phyloP scores from a whole-genome alignment of 2,329 filamentous ascomycete species.

The Stagonosporopsis chrysanthemi region DNA sequence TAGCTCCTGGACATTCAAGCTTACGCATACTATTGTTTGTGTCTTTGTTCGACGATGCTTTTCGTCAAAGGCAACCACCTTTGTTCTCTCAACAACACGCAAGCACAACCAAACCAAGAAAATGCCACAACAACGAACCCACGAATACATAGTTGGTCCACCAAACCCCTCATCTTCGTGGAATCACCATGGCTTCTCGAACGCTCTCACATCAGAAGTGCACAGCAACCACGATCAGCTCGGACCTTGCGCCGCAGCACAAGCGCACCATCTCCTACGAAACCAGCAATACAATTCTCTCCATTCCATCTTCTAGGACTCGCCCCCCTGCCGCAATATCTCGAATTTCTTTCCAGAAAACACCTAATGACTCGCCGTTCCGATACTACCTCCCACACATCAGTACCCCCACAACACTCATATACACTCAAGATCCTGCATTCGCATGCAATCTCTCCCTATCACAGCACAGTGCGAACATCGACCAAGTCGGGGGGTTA shows the following conservation, averaged over 20 bases:
- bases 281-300: slow-evolving; percentile 5
- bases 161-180: neutral
- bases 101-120: neutral
- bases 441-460: neutral
- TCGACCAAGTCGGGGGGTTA: neutral
- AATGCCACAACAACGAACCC: neutral
- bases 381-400: slow-evolving; percentile 6
- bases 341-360: neutral
- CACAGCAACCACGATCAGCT: neutral
- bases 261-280: neutral
- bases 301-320: slow-evolving; percentile 26
- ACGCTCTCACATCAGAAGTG: neutral
- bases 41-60: neutral
- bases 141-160: neutral
- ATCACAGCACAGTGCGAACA: too few species aligned
- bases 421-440: neutral
- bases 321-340: slow-evolving; percentile 11
- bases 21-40: neutral
- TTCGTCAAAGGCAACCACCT: neutral
- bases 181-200: too few species aligned
- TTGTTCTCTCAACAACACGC: neutral
- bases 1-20: neutral
- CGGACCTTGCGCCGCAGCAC: neutral
- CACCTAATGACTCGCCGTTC: neutral
- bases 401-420: neutral